Percentiles rank a stretch among this genome's conserved stretches.
Evolutionary conservation across 169 alveolate species (phyloP).

Genomic region (Plasmodium sp.): DNA sequence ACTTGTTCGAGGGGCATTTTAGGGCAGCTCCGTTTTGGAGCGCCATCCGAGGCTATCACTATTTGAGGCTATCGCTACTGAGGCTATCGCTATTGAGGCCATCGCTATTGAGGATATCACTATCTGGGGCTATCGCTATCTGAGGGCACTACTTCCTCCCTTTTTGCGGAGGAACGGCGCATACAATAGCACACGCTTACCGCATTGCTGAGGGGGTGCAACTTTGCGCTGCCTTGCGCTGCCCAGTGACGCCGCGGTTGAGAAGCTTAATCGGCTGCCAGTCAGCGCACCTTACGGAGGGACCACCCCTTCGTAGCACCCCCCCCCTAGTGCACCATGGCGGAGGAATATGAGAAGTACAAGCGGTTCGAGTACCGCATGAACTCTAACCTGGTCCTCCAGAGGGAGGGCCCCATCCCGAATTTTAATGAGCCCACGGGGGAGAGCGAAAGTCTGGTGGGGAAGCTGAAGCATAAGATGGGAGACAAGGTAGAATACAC

Average conservation of each 20-base stretch:
- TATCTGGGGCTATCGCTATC: background rate
- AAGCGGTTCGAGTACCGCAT: conserved; percentile 94
- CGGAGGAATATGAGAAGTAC: conserved; percentile 94
- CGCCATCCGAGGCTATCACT: too few species aligned
- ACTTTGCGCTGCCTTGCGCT: background rate
- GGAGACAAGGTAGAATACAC: conserved; percentile 93
- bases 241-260: background rate
- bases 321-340: conserved; percentile 79
- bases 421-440: conserved; percentile 95
- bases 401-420: conserved; percentile 89
- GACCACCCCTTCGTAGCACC: background rate
- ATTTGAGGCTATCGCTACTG: too few species aligned
- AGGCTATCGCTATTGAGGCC: background rate
- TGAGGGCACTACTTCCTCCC: background rate
- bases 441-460: conserved; percentile 96
- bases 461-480: conserved; percentile 91
- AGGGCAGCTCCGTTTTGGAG: background rate
- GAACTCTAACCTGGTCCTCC: conserved; percentile 91
- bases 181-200: background rate
- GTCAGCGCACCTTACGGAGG: too few species aligned
- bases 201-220: background rate
- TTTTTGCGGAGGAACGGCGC: background rate
- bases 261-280: background rate
- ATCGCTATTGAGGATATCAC: too few species aligned
- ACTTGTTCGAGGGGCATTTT: background rate